Percentiles rank a stretch among this genome's conserved stretches.
phyloP scores from a whole-genome alignment of 371 early-diverging fungal genomes.

The Thermomucor indicae-seudaticae region DNA sequence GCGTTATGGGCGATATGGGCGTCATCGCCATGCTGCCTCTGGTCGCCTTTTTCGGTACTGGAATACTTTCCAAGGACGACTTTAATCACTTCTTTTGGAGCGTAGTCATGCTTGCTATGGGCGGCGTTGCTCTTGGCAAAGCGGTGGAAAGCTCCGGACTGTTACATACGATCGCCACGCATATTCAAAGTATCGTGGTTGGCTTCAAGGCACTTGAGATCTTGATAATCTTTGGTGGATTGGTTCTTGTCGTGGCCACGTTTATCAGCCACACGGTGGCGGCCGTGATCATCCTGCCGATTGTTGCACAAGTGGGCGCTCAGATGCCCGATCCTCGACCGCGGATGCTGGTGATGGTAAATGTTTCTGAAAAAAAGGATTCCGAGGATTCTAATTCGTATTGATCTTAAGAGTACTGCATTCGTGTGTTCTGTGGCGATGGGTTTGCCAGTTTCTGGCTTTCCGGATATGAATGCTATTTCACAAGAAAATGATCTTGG shows the following conservation, averaged over 20 bases:
- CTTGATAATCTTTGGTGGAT: slow-evolving; percentile 59
- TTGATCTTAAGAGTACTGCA: slow-evolving; percentile 57
- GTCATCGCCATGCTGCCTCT: slow-evolving; percentile 76
- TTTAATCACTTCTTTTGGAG: slow-evolving; percentile 73
- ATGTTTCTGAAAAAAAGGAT: too few species aligned
- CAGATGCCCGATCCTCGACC: slow-evolving; percentile 76
- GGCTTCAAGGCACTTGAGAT: slow-evolving; percentile 66
- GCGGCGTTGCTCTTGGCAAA: slow-evolving; percentile 79
- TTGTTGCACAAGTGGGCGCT: slow-evolving; percentile 73
- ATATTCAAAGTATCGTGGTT: slow-evolving; percentile 60
- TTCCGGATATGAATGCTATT: slow-evolving; percentile 88
- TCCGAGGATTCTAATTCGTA: too few species aligned
- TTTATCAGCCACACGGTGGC: slow-evolving; percentile 96
- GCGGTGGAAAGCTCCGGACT: slow-evolving; percentile 73
- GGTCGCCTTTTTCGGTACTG: slow-evolving; percentile 76
- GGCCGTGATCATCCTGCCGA: slow-evolving; percentile 79
- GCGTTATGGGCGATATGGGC: slow-evolving; percentile 75
- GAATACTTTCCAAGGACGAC: slow-evolving; percentile 76
- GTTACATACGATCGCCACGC: slow-evolving; percentile 70
- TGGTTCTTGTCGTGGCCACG: slow-evolving; percentile 78
- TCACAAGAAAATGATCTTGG: slow-evolving; percentile 73
- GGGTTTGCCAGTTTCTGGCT: slow-evolving; percentile 78
- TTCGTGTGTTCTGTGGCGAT: slow-evolving; percentile 81
- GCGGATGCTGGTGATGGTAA: slow-evolving; percentile 83
- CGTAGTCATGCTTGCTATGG: slow-evolving; percentile 84